Base-by-base conservation (phyloP, 805 yeast genomes). In the Hagleromyces aurorensis region DNA sequence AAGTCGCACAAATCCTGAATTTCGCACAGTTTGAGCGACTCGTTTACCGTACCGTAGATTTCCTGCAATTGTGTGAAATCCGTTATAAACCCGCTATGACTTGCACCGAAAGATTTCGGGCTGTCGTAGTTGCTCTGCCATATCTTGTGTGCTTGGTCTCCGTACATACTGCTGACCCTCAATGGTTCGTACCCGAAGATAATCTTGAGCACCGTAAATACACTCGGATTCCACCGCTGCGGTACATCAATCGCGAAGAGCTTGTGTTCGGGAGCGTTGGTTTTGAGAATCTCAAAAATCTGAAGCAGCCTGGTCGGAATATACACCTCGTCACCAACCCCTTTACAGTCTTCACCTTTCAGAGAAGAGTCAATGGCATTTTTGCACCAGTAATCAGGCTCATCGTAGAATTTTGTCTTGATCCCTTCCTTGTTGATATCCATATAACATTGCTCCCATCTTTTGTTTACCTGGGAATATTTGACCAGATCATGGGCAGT, bases 231-330 rank as follows among this genome's bases (percentile, higher is more conserved):
- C 35, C 37, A 38, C n/a, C 43, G 31, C 29, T 40, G 41, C 9
- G 50, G 48, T 3, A 31, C 26, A 29, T 54, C 59, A 10, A 54
- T 30, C 12, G 48, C 44, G 21, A 54, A 41, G 3, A 54, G 26
- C 17, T 41, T 38, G 30, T 50, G 46, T 22, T 46, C 50, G 5
- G 57, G 57, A 6, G 48, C 41, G 25, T 40, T 33, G 4, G 24
- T 25, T 21, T 42, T 37, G 19, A 52, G 32, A 13, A 44, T 29
- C n/a, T 37, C 38, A 18, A 54, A 43, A 12, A 54, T 30, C 25
- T 48, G 48, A 10, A 51, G 37, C 12, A 51, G 34, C 25, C 52
- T 38, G 13, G 55, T 44, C 6, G 59, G 57, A 7, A 53, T 41
- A 31, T 37, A 39, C 4, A 38, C 14, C 10, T 38, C 46, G n/a